Base-by-base conservation (phyloP, 768 basidiomycete species). In the Psilocybe cyanescens region DNA sequence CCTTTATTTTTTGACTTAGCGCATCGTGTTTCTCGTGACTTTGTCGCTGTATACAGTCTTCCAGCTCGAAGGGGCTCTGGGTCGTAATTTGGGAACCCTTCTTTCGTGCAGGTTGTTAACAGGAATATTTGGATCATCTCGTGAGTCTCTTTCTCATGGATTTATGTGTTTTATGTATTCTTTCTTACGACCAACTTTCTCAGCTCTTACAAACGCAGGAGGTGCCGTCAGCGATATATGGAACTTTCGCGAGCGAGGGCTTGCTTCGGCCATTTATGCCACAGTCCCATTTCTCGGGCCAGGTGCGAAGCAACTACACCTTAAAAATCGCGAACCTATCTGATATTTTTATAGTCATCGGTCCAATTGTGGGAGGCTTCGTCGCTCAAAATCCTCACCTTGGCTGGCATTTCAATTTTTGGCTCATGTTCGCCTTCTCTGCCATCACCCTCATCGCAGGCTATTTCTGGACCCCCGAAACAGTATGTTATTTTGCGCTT, bases 291-390 rank as follows among this genome's bases (percentile, higher is more conserved):
- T 83, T 67, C 81, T 86, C 54, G 85, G 83, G 12, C 85, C 84
- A 70, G 82, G 83, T 84, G 66, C 35, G 72, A 51, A 39, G 30
- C 19, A 35, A 29, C 24, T 53, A 8, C 17, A 49, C 14, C n/a
- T 55, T 50, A 3, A 44, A 11, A 11, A 2, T 44, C 41, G 14
- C n/a, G 14, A 44, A 4, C 29, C 16, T 33, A 19, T 39, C 16
- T 17, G 14, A 44, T 16, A 17, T 47, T 8, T 19, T 33, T 44
- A 56, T 65, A 85, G 85, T 87, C 4, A 75, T 86, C n/a, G 88
- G 88, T 1, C 88, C 88, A 2, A 82, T 91, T 57, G 82, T 88
- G 29, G 86, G 89, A 19, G 87, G 86, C n/a, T 87, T 82, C 71
- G 82, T 86, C 11, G 83, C 80, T 14, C 70, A 81, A 71, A 76